Percentiles rank a stretch among this genome's conserved stretches.
These are phyloP conservation scores for Trichosporon ovoides DNA, from an alignment of 1,284 basidiomycete species.

Conservation along the genomic window DNA sequence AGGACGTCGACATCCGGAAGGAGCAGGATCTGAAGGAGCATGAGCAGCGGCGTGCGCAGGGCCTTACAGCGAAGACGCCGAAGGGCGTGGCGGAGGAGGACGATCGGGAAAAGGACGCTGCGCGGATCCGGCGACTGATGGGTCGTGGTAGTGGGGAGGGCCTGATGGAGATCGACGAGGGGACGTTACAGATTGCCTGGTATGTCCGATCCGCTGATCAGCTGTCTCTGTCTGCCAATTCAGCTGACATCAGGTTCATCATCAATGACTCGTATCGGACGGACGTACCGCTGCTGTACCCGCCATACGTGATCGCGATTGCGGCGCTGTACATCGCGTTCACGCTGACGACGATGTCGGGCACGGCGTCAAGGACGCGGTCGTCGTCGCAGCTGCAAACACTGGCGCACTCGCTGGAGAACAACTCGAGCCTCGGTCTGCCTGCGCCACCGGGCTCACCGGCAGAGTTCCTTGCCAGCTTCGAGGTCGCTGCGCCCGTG, in stretches of 20 bases:
- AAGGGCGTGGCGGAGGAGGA: constrained; percentile 15
- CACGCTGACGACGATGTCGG: constrained; percentile 40
- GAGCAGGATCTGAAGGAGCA: constrained; percentile 26
- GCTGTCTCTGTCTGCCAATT: not conserved
- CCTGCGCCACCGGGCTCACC: constrained; percentile 32
- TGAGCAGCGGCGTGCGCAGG: constrained; percentile 18
- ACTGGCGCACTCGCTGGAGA: constrained; percentile 49
- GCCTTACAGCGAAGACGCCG: constrained; percentile 3
- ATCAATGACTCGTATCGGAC: constrained; percentile 95
- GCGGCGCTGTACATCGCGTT: constrained; percentile 83
- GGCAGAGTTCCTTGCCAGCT: constrained; percentile 68
- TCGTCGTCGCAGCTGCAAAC: constrained; percentile 47
- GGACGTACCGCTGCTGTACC: constrained; percentile 81
- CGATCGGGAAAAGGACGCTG: constrained; percentile 33
- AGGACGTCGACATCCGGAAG: constrained; percentile 39
- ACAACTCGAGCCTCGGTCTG: constrained; percentile 37
- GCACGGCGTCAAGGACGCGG: constrained; percentile 40
- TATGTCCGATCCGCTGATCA: no score
- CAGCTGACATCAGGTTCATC: constrained; percentile 65
- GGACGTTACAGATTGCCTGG: constrained; percentile 52
- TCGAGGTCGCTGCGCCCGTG: constrained; percentile 76
- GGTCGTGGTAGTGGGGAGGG: constrained; percentile 45
- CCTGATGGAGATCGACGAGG: constrained; percentile 51
- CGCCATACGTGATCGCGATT: constrained; percentile 89
- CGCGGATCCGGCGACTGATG: constrained; percentile 39